Evolutionary conservation across 768 basidiomycete genomes (phyloP).

Genomic region (Panaeolus cyanescens): DNA sequence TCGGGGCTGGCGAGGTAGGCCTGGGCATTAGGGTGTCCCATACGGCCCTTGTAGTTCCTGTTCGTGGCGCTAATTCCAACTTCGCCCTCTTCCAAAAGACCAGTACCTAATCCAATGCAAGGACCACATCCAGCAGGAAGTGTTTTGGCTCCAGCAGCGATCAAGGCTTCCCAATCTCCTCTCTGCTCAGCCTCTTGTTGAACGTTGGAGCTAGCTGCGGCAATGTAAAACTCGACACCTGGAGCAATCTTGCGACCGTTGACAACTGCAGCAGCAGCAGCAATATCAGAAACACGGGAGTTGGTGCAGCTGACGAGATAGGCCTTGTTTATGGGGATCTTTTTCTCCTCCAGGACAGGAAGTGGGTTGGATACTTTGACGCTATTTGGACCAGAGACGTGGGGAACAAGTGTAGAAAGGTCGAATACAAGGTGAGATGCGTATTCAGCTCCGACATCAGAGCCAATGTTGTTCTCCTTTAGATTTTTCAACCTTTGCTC

Average conservation of each 20-base stretch:
- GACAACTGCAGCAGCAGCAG: conserved; percentile 90
- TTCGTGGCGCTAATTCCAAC: conserved; percentile 98
- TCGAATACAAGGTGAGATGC: conserved; percentile 89
- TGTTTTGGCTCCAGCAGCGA: conserved; percentile 88
- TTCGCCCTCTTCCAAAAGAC: conserved; percentile 91
- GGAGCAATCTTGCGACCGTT: conserved; percentile 78
- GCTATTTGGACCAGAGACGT: conserved; percentile 96
- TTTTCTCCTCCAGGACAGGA: conserved; percentile 71
- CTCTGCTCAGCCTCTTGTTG: conserved; percentile 85
- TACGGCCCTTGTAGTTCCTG: conserved; percentile 97
- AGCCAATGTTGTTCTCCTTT: conserved; percentile 49
- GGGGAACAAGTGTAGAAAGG: conserved; percentile 90
- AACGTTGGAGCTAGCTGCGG: conserved; percentile 90
- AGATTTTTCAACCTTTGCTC: conserved; percentile 67
- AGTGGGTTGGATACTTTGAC: conserved; percentile 97
- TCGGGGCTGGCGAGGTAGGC: conserved; percentile 97
- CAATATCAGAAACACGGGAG: conserved; percentile 92
- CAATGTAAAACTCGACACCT: conserved; percentile 96
- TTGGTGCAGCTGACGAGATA: conserved; percentile 99
- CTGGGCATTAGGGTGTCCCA: conserved; percentile 94
- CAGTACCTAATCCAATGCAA: conserved; percentile 94
- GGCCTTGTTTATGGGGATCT: conserved; percentile 90
- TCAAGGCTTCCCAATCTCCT: conserved; percentile 88
- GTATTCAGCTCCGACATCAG: conserved; percentile 82
- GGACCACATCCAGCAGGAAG: conserved; percentile 97